Conservation (phyloP, 169 alveolate genomes). For the Plasmodium relictum region DNA sequence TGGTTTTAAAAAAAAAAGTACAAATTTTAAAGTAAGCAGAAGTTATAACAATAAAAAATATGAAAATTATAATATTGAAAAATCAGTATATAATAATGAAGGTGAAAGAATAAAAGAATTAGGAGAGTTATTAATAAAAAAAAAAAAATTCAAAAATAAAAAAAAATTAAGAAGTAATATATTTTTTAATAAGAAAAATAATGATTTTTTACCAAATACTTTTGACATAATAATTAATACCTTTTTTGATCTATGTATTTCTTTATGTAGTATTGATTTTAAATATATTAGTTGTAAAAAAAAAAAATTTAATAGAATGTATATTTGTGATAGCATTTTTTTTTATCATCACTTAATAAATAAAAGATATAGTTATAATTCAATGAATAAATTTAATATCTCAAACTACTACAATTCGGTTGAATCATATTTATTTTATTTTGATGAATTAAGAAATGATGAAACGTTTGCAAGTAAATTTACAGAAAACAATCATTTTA, state of each 20-base stretch:
- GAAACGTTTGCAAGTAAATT: neutral
- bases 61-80: too few relatives aligned
- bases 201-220: constrained; percentile 24
- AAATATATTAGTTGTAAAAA: constrained; percentile 12
- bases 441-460: constrained; percentile 26
- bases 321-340: constrained; percentile 20
- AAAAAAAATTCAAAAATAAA: constrained; percentile 28
- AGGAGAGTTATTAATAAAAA: constrained; percentile 15
- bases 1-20: too few relatives aligned
- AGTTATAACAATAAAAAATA: too few relatives aligned
- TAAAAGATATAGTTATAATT: neutral
- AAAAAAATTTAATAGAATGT: constrained; percentile 6
- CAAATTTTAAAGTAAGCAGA: too few relatives aligned
- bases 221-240: constrained; percentile 54
- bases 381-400: neutral
- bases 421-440: constrained; percentile 37
- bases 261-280: constrained; percentile 51
- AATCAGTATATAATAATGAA: too few relatives aligned
- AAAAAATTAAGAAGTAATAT: neutral
- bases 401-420: constrained; percentile 21
- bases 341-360: constrained; percentile 27
- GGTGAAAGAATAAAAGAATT: too few relatives aligned
- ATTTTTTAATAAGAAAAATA: constrained; percentile 4
- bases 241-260: constrained; percentile 60
- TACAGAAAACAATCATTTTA: neutral